phyloP scores from a whole-genome alignment of 2,329 filamentous ascomycete genomes.

The Boeremia exigua region DNA sequence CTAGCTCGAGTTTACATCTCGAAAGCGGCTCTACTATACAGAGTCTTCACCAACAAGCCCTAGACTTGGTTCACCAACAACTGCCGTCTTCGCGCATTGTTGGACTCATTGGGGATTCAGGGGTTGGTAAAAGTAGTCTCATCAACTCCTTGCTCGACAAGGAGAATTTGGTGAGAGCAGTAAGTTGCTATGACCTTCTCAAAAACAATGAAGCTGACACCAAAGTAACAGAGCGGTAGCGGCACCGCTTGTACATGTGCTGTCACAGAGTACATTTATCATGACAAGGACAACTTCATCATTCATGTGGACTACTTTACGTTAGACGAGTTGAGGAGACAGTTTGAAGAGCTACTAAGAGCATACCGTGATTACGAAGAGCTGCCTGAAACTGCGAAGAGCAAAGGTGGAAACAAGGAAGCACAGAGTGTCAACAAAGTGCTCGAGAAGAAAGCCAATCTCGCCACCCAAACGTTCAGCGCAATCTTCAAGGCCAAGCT shows the following conservation, averaged over 20 bases:
- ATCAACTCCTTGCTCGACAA: slow-evolving; percentile 58
- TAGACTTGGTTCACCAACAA: slow-evolving; percentile 46
- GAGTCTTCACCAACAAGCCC: slow-evolving; percentile 43
- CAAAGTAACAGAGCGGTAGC: slow-evolving; percentile 48
- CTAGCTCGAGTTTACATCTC: slow-evolving; percentile 43
- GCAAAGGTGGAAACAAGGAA: slow-evolving; percentile 4
- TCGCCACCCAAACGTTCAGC: slow-evolving; percentile 37
- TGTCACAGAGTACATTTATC: slow-evolving; percentile 56
- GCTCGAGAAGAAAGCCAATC: slow-evolving; percentile 35
- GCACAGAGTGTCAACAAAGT: not conserved
- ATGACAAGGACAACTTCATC: slow-evolving; percentile 38
- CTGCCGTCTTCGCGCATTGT: slow-evolving; percentile 52
- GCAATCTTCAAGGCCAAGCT: slow-evolving; percentile 22
- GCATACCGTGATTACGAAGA: slow-evolving; percentile 48
- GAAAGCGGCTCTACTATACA: slow-evolving; percentile 51
- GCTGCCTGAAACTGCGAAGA: slow-evolving; percentile 24
- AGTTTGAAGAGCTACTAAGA: slow-evolving; percentile 47
- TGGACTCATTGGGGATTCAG: slow-evolving; percentile 58
- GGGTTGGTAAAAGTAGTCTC: slow-evolving; percentile 59
- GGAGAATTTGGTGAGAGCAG: slow-evolving; percentile 50
- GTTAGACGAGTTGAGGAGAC: slow-evolving; percentile 30
- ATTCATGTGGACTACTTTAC: slow-evolving; percentile 39
- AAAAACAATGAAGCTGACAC: slow-evolving; percentile 8
- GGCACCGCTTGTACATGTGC: slow-evolving; percentile 58
- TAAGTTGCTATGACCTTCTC: slow-evolving; percentile 37